Percentiles rank a stretch among this genome's conserved stretches.
phyloP scores from a whole-genome alignment of 352 stramenopile species.

The Pythium vanterpoolii region DNA sequence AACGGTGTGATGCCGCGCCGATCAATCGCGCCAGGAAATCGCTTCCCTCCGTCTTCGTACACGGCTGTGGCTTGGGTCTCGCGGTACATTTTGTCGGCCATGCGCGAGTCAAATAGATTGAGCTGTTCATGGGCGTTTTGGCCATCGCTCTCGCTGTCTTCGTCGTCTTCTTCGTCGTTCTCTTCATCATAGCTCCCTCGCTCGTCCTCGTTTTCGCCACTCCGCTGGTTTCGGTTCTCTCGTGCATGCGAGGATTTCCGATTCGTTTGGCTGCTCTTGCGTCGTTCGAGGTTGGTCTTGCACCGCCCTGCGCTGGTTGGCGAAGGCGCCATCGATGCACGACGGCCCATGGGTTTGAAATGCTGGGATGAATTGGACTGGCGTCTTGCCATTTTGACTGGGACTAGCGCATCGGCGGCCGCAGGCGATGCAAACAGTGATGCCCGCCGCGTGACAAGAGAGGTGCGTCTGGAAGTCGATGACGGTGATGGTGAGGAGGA shows the following conservation, averaged over 20 bases:
- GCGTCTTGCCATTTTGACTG: neutral
- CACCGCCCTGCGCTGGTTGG: neutral
- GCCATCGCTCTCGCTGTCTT: slow-evolving; percentile 1
- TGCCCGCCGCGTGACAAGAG: neutral
- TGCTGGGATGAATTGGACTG: slow-evolving; percentile 14
- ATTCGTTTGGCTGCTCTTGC: neutral
- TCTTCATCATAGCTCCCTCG: neutral
- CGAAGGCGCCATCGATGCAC: neutral
- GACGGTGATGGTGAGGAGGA: no score
- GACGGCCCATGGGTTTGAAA: slow-evolving; percentile 2
- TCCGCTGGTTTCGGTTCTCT: slow-evolving; percentile 5
- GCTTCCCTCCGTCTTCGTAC: slow-evolving; percentile 45
- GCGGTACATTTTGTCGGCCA: slow-evolving; percentile 26
- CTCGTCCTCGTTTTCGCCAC: slow-evolving; percentile 3
- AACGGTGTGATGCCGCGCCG: slow-evolving; percentile 59
- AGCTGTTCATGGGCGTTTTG: slow-evolving; percentile 17
- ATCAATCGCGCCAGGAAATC: slow-evolving; percentile 46
- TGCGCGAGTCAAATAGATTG: slow-evolving; percentile 24
- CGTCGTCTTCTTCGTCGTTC: slow-evolving; percentile 8
- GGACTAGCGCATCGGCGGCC: neutral
- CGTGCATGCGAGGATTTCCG: neutral
- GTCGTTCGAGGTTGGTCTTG: neutral
- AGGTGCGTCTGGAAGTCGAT: neutral
- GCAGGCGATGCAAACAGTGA: neutral
- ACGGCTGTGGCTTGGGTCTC: slow-evolving; percentile 23